These are phyloP conservation scores for Parastagonospora nodorum DNA, from an alignment of 2,329 filamentous ascomycete species.

Conservation along the genomic window DNA sequence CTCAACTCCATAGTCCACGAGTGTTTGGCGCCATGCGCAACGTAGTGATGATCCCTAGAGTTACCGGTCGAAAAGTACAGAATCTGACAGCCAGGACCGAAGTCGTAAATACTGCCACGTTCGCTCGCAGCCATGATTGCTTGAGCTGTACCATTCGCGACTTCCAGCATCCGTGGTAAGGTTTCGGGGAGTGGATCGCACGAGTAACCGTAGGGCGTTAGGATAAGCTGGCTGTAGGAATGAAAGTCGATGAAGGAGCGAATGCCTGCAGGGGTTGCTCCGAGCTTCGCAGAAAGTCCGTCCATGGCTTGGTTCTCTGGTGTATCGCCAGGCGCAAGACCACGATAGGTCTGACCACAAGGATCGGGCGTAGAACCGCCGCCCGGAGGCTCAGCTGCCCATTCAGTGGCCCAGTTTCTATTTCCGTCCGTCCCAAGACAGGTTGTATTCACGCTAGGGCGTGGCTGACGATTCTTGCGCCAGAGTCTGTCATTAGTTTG, in stretches of 20 bases:
- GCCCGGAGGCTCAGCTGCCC: slow-evolving; percentile 34
- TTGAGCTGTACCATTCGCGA: slow-evolving; percentile 22
- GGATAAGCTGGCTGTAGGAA: slow-evolving; percentile 64
- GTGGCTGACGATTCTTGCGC: slow-evolving; percentile 43
- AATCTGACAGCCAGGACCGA: slow-evolving; percentile 60
- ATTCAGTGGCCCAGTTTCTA: slow-evolving; percentile 42
- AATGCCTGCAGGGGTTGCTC: slow-evolving; percentile 51
- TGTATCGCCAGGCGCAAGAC: slow-evolving; percentile 35
- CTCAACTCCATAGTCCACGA: slow-evolving; percentile 56
- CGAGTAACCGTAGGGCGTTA: slow-evolving; percentile 61
- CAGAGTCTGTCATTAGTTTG: slow-evolving; percentile 43
- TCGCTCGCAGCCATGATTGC: slow-evolving; percentile 56
- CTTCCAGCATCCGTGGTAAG: slow-evolving; percentile 51
- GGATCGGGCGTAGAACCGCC: slow-evolving; percentile 34
- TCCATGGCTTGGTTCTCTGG: slow-evolving; percentile 49
- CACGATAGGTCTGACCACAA: slow-evolving; percentile 41
- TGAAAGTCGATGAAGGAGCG: slow-evolving; percentile 69
- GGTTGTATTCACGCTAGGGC: slow-evolving; percentile 29
- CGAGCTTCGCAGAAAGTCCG: slow-evolving; percentile 50
- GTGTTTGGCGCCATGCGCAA: slow-evolving; percentile 47
- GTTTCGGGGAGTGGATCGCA: slow-evolving; percentile 51
- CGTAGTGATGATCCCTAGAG: slow-evolving; percentile 51
- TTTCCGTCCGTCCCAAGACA: slow-evolving; percentile 43
- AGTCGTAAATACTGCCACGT: slow-evolving; percentile 42
- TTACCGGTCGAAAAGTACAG: slow-evolving; percentile 61